A percentile compares a stretch with the other conserved stretches of the same genome.
Conservation (phyloP, 2,329 filamentous ascomycete species). For the Nemania sp. region DNA sequence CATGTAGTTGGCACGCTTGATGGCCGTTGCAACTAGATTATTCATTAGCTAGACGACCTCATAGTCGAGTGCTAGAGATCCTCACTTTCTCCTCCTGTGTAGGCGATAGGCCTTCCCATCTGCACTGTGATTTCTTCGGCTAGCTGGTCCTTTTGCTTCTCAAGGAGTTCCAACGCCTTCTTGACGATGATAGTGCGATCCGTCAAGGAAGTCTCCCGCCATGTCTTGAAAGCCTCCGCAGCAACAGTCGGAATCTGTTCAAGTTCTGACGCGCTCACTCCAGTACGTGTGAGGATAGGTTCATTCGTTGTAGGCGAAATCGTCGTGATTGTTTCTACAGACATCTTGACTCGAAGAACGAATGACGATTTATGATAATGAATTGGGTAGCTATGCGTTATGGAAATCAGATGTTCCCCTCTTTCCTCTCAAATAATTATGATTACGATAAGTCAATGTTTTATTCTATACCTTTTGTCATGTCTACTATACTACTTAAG, state of each 20-base stretch:
- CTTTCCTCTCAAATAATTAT: background rate
- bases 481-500: too few species aligned
- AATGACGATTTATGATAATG: background rate
- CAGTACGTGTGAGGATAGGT: conserved; percentile 82
- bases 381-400: background rate
- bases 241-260: conserved; percentile 77
- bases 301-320: conserved; percentile 93
- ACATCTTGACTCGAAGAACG: conserved; percentile 60
- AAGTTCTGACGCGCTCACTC: conserved; percentile 77
- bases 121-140: conserved; percentile 89
- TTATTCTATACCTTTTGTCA: background rate
- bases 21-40: conserved; percentile 75
- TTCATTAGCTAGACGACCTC: conserved; percentile 30
- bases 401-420: background rate
- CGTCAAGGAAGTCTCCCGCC: conserved; percentile 77
- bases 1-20: conserved; percentile 87
- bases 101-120: conserved; percentile 94
- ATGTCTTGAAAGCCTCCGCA: conserved; percentile 80
- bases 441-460: background rate
- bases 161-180: conserved; percentile 79
- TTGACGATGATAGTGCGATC: conserved; percentile 84
- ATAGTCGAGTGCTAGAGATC: background rate
- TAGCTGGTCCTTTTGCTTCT: conserved; percentile 79
- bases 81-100: conserved; percentile 77
- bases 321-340: conserved; percentile 75